A percentile compares a stretch with the other conserved stretches of the same genome.
Conservation (phyloP, 192 early-diverging fungal species). For the Umbelopsis isabellina region DNA sequence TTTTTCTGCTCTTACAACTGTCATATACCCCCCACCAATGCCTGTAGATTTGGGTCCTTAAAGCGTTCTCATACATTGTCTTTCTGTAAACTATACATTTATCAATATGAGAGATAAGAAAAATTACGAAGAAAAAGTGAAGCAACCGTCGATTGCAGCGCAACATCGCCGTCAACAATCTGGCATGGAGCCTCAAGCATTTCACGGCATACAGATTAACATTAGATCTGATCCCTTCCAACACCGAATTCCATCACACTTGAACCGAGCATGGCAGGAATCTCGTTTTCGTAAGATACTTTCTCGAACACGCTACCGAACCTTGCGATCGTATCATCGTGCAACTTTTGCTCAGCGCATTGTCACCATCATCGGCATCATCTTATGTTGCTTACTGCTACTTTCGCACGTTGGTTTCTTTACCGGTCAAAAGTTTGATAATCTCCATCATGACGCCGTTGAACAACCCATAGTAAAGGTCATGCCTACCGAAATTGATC, state of each 20-base stretch:
- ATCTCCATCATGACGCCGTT: slow-evolving; percentile 33
- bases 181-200: slow-evolving; percentile 4
- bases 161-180: slow-evolving; percentile 14
- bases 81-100: slow-evolving; percentile 2
- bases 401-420: slow-evolving; percentile 39
- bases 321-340: slow-evolving; percentile 15
- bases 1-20: not conserved
- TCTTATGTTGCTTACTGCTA: slow-evolving; percentile 31
- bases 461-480: not conserved
- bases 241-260: slow-evolving; percentile 39
- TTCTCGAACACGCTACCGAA: slow-evolving; percentile 10
- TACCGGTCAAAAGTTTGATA: slow-evolving; percentile 37
- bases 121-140: not conserved
- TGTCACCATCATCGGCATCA: not conserved
- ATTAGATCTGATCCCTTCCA: slow-evolving; percentile 46
- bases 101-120: slow-evolving; percentile 20
- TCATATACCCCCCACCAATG: slow-evolving; percentile 14
- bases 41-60: not conserved
- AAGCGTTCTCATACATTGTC: slow-evolving; percentile 1
- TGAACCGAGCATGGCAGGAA: slow-evolving; percentile 42
- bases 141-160: not conserved
- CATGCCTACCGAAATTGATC: slow-evolving; percentile 31
- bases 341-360: slow-evolving; percentile 15
- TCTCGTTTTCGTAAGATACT: slow-evolving; percentile 23
- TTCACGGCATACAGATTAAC: slow-evolving; percentile 43